A percentile compares a stretch with the other conserved stretches of the same genome.
Evolutionary conservation across 306 rosid species (phyloP).

Genomic region (Cucumis sativus): DNA sequence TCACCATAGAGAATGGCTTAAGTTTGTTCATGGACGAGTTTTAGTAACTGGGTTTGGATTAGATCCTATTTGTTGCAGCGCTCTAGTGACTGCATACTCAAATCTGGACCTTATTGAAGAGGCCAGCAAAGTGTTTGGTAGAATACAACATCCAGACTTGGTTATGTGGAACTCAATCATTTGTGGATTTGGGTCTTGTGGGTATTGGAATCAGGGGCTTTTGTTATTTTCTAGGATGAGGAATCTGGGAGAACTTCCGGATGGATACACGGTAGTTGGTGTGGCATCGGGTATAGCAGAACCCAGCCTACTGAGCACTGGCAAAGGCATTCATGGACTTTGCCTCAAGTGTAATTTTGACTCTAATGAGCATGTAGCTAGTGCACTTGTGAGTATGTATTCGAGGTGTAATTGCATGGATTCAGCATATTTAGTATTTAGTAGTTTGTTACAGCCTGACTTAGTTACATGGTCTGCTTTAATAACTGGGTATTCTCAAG

Average conservation of each 20-base stretch:
- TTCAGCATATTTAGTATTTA: conserved; percentile 50
- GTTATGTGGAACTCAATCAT: conserved; percentile 80
- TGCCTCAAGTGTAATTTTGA: conserved; percentile 43
- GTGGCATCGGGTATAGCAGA: conserved; percentile 41
- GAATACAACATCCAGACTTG: conserved; percentile 44
- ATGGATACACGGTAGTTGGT: conserved; percentile 68
- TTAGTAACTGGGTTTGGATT: conserved; percentile 24
- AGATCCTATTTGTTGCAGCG: conserved; percentile 30
- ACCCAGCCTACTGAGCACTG: conserved; percentile 36
- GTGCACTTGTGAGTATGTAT: conserved; percentile 76
- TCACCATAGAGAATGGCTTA: conserved; percentile 16
- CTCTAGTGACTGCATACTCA: conserved; percentile 55
- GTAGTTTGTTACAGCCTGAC: conserved; percentile 50
- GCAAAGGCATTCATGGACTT: conserved; percentile 58
- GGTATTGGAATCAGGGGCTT: conserved; percentile 49
- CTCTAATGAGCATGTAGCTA: conserved; percentile 44
- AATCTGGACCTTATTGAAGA: conserved; percentile 53
- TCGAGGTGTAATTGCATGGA: conserved; percentile 56
- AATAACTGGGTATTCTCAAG: conserved; percentile 57
- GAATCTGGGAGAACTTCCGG: conserved; percentile 36
- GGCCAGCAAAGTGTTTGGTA: conserved; percentile 47
- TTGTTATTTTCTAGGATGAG: conserved; percentile 45
- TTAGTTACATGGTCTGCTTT: conserved; percentile 82
- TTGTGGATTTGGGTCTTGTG: conserved; percentile 47
- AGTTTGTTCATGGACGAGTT: conserved; percentile 24